Conservation (phyloP, 805 yeast genomes). For the Middelhovenomyces tepae region DNA sequence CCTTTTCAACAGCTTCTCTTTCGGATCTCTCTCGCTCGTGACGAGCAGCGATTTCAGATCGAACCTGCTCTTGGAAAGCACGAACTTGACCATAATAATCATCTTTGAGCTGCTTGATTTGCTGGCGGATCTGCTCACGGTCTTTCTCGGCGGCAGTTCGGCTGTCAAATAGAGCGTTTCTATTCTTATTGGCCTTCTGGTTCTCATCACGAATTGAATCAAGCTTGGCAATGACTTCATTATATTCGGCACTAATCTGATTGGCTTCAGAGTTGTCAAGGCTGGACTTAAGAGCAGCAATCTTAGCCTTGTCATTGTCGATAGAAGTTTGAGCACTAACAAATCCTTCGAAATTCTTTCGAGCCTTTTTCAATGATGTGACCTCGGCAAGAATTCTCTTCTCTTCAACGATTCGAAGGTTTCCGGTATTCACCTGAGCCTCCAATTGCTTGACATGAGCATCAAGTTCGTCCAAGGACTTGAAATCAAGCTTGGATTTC, state of each 20-base stretch:
- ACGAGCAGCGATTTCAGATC: slow-evolving; percentile 60
- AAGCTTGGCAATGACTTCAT: slow-evolving; percentile 50
- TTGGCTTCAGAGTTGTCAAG: slow-evolving; percentile 46
- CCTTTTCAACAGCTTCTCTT: slow-evolving; percentile 41
- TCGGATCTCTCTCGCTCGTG: slow-evolving; percentile 61
- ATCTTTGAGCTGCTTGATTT: slow-evolving; percentile 58
- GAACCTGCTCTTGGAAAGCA: slow-evolving; percentile 58
- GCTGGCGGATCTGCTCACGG: slow-evolving; percentile 58
- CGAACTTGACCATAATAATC: slow-evolving; percentile 70
- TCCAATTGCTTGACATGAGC: slow-evolving; percentile 42
- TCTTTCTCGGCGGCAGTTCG: slow-evolving; percentile 59
- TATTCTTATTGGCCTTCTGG: slow-evolving; percentile 56
- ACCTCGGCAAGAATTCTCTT: slow-evolving; percentile 78
- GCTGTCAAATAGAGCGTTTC: slow-evolving; percentile 52
- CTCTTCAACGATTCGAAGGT: slow-evolving; percentile 83
- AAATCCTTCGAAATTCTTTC: slow-evolving; percentile 65
- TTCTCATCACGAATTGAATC: slow-evolving; percentile 53
- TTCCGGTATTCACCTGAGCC: slow-evolving; percentile 65
- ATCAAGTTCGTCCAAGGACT: slow-evolving; percentile 31
- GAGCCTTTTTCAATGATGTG: slow-evolving; percentile 68
- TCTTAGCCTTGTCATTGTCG: slow-evolving; percentile 68
- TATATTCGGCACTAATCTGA: slow-evolving; percentile 63
- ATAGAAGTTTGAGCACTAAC: slow-evolving; percentile 70
- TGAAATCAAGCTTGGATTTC: slow-evolving; percentile 60
- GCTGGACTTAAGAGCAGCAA: slow-evolving; percentile 63